A percentile compares a stretch with the other conserved stretches of the same genome.
Conservation (phyloP, 1,284 basidiomycete genomes). For the Sporisorium scitamineum region DNA sequence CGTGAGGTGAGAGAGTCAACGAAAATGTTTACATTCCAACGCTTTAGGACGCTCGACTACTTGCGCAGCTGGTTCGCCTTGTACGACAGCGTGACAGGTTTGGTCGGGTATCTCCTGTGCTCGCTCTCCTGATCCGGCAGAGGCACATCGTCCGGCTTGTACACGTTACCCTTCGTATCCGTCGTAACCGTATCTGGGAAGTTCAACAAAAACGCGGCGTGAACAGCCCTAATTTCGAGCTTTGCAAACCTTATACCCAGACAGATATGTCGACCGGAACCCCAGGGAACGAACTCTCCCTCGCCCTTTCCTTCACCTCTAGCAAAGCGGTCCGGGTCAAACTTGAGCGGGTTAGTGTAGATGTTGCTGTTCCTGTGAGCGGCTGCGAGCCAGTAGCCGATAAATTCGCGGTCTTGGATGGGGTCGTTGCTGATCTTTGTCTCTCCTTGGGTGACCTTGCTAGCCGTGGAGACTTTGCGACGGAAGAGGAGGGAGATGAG, state of each 20-base stretch:
- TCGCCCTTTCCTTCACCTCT: slow-evolving; percentile 45
- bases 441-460: slow-evolving; percentile 28
- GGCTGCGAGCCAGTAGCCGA: slow-evolving; percentile 45
- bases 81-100: slow-evolving; percentile 35
- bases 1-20: not conserved
- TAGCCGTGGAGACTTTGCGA: slow-evolving; percentile 21
- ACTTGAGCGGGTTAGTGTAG: slow-evolving; percentile 42
- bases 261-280: slow-evolving; percentile 49
- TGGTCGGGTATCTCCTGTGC: slow-evolving; percentile 40
- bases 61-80: slow-evolving; percentile 13
- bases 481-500: slow-evolving; percentile 49
- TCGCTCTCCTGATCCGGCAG: slow-evolving; percentile 46
- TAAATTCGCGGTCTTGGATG: slow-evolving; percentile 36
- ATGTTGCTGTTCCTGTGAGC: slow-evolving; percentile 44
- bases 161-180: slow-evolving; percentile 17
- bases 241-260: slow-evolving; percentile 54
- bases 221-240: slow-evolving; percentile 40
- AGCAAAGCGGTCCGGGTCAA: slow-evolving; percentile 46
- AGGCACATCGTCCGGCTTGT: slow-evolving; percentile 14
- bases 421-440: slow-evolving; percentile 24
- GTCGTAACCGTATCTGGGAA: slow-evolving; percentile 25
- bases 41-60: not conserved
- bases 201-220: slow-evolving; percentile 39
- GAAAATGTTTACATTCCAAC: not conserved
- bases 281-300: slow-evolving; percentile 54